phyloP scores from a whole-genome alignment of 75 land plant genomes.

The Chamaecyparis obtusa region DNA sequence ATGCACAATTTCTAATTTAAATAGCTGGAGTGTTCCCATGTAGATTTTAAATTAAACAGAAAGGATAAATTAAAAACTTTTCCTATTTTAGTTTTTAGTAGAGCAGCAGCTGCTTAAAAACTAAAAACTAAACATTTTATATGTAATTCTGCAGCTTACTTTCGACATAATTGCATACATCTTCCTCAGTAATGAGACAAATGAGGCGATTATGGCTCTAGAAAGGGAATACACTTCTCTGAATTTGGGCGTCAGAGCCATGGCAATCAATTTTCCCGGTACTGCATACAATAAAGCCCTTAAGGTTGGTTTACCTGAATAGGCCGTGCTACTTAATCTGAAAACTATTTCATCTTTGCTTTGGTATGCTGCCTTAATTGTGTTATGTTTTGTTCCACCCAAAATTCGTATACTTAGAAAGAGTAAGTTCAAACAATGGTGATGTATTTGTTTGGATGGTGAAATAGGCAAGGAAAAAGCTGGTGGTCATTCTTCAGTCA shows the following conservation, averaged over 20 bases:
- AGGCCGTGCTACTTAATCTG: background rate
- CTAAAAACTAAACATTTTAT: background rate
- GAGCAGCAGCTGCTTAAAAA: no score
- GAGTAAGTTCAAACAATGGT: background rate
- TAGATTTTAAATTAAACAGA: no score
- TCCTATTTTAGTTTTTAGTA: no score
- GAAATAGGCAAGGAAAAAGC: constrained; percentile 50
- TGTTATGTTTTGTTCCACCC: background rate
- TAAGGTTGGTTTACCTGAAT: constrained; percentile 42
- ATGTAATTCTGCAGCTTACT: constrained; percentile 40
- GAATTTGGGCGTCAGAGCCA: constrained; percentile 69
- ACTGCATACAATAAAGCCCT: constrained; percentile 67
- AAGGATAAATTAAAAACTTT: no score
- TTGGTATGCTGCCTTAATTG: background rate
- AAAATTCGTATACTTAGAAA: background rate
- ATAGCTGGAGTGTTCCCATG: no score
- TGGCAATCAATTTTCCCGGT: constrained; percentile 77
- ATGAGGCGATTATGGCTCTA: constrained; percentile 29
- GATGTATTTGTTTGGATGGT: constrained; percentile 4
- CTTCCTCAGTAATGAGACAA: constrained; percentile 51
- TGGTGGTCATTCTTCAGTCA: constrained; percentile 49
- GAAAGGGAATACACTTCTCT: constrained; percentile 50
- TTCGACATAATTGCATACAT: constrained; percentile 65
- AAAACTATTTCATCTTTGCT: background rate
- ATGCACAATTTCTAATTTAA: no score